Percentiles rank a stretch among this genome's conserved stretches.
These are phyloP conservation scores for Naganishia sp. DNA, from an alignment of 1,284 basidiomycete genomes.

Conservation along the genomic window DNA sequence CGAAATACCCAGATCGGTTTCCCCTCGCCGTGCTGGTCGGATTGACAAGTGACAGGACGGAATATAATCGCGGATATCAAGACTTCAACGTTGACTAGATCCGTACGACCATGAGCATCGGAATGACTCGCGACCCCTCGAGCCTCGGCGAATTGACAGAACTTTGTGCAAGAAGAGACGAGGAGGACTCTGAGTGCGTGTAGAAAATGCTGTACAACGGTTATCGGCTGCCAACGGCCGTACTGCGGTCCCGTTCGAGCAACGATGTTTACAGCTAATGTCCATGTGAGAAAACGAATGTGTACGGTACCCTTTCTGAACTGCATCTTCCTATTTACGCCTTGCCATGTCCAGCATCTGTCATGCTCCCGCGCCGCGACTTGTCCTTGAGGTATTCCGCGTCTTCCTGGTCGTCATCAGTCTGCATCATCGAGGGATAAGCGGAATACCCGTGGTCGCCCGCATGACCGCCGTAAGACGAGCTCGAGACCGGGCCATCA, in stretches of 20 bases:
- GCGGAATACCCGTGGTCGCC: background rate
- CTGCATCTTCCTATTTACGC: background rate
- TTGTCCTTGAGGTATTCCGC: conserved; percentile 8
- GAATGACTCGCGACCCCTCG: no score
- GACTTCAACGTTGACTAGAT: no score
- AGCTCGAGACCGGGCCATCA: background rate
- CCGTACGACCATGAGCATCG: no score
- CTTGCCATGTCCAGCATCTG: background rate
- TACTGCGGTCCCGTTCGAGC: no score
- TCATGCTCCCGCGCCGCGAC: conserved; percentile 7
- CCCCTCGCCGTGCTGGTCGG: no score
- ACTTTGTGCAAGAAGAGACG: background rate
- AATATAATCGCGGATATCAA: no score
- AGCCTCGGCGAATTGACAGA: no score
- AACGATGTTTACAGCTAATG: background rate
- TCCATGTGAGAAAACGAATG: conserved; percentile 3
- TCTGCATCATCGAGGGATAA: background rate
- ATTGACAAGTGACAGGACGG: no score
- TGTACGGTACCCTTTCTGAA: background rate
- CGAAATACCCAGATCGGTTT: no score
- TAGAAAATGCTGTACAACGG: background rate
- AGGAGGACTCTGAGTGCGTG: background rate
- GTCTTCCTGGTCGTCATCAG: background rate
- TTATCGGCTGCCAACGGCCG: background rate
- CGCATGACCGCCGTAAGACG: background rate